Conservation (phyloP, 345 rosid species). For the Conringia planisiliqua region DNA sequence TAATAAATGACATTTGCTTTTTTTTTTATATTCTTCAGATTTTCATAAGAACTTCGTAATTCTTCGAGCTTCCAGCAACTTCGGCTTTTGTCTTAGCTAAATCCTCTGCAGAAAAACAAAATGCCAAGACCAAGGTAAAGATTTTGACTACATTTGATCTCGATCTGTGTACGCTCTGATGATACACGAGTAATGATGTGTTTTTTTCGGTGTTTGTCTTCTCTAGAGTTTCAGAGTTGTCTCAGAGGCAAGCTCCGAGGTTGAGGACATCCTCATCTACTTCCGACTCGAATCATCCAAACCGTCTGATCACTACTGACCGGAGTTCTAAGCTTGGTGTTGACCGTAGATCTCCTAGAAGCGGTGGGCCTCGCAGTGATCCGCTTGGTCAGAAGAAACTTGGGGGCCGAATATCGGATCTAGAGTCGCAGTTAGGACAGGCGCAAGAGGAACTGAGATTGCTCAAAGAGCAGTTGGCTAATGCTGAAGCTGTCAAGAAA, state of each 20-base stretch:
- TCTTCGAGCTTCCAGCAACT: constrained; percentile 11
- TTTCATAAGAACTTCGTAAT: constrained; percentile 29
- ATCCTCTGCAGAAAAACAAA: constrained; percentile 1
- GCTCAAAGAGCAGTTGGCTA: constrained; percentile 68
- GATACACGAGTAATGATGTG: background rate
- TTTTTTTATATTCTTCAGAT: constrained; percentile 13
- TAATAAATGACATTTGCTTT: constrained; percentile 13
- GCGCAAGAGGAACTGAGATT: constrained; percentile 84
- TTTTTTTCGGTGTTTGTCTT: background rate
- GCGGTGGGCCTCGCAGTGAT: constrained; percentile 53
- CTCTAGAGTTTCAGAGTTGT: constrained; percentile 52
- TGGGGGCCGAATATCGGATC: constrained; percentile 74
- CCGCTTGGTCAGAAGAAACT: constrained; percentile 69
- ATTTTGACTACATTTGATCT: background rate
- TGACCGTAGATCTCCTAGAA: constrained; percentile 78
- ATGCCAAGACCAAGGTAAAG: constrained; percentile 88
- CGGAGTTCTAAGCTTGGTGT: constrained; percentile 60
- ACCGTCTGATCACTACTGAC: constrained; percentile 51
- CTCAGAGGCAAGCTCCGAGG: constrained; percentile 74
- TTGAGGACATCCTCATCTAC: constrained; percentile 60
- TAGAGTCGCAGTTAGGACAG: constrained; percentile 90
- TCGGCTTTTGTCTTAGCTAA: background rate
- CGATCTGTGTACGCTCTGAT: background rate
- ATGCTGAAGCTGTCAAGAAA: constrained; percentile 84
- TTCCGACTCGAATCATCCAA: constrained; percentile 50